phyloP scores from a whole-genome alignment of 306 rosid genomes.

The Lathyrus tuberosus region DNA sequence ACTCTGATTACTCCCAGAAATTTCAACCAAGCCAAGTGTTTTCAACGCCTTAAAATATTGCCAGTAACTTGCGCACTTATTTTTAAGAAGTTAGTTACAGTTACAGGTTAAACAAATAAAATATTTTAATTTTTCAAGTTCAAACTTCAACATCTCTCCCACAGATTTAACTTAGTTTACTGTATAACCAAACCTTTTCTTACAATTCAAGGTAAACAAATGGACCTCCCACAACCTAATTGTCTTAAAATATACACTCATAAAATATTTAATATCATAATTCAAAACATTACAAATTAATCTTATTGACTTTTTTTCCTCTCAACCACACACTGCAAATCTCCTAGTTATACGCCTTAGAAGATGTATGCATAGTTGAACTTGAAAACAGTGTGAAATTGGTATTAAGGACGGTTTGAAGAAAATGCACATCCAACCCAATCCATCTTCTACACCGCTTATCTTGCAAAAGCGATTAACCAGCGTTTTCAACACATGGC shows the following conservation, averaged over 20 bases:
- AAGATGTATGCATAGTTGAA: constrained; percentile 35
- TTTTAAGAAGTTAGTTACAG: constrained; percentile 44
- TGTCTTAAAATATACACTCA: not conserved
- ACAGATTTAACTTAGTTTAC: constrained; percentile 41
- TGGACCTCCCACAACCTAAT: not conserved
- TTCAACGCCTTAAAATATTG: constrained; percentile 38
- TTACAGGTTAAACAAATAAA: not conserved
- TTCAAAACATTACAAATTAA: constrained; percentile 2
- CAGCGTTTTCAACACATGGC: constrained; percentile 35
- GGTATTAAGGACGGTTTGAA: constrained; percentile 52
- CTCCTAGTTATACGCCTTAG: constrained; percentile 50
- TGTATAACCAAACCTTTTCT: constrained; percentile 28
- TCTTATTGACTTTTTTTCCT: constrained; percentile 30
- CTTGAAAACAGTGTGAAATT: constrained; percentile 27
- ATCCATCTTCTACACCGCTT: constrained; percentile 40
- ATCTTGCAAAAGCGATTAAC: constrained; percentile 34
- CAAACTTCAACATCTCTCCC: constrained; percentile 39
- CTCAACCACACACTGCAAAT: constrained; percentile 26
- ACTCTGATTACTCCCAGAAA: constrained; percentile 45
- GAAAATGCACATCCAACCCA: constrained; percentile 41
- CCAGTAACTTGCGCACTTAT: constrained; percentile 42
- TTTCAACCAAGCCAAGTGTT: constrained; percentile 30
- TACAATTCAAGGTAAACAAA: constrained; percentile 23
- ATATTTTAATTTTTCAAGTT: constrained; percentile 2
- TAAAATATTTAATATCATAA: not conserved